Evolutionary conservation across 129 eudicot genomes (phyloP).

Genomic region (Arctium minus): DNA sequence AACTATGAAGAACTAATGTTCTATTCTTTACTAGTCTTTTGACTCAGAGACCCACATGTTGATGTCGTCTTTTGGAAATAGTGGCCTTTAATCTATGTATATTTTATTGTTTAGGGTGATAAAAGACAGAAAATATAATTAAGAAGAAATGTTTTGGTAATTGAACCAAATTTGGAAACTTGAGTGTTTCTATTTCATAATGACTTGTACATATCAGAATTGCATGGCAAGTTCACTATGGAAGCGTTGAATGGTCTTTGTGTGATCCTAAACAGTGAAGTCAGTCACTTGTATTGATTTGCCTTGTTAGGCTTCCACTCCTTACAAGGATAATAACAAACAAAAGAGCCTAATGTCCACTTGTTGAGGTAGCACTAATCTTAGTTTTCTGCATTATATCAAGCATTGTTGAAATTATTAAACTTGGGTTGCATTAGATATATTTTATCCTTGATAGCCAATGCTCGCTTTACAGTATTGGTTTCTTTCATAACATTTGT

Average conservation of each 20-base stretch:
- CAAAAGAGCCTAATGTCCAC: slow-evolving; percentile 14
- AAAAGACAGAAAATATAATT: neutral
- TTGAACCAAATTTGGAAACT: neutral
- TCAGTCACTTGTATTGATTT: neutral
- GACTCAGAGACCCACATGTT: slow-evolving; percentile 7
- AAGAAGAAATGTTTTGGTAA: slow-evolving; percentile 2
- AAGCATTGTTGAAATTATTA: neutral
- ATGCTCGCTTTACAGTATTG: neutral
- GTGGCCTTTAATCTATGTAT: slow-evolving; percentile 1
- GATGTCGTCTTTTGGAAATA: neutral
- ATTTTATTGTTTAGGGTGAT: neutral
- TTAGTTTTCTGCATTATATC: neutral
- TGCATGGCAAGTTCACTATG: neutral
- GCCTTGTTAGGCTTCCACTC: neutral
- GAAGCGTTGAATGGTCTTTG: neutral
- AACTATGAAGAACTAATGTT: neutral
- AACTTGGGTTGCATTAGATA: neutral
- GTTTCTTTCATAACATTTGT: neutral
- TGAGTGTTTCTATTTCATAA: neutral
- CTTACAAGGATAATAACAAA: neutral
- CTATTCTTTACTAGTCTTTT: slow-evolving; percentile 7
- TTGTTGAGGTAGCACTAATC: neutral
- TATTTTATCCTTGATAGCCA: neutral
- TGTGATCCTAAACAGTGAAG: neutral
- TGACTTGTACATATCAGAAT: neutral